These are phyloP conservation scores for Ascochyta rabiei DNA, from an alignment of 2,329 filamentous ascomycete genomes.

Conservation along the genomic window DNA sequence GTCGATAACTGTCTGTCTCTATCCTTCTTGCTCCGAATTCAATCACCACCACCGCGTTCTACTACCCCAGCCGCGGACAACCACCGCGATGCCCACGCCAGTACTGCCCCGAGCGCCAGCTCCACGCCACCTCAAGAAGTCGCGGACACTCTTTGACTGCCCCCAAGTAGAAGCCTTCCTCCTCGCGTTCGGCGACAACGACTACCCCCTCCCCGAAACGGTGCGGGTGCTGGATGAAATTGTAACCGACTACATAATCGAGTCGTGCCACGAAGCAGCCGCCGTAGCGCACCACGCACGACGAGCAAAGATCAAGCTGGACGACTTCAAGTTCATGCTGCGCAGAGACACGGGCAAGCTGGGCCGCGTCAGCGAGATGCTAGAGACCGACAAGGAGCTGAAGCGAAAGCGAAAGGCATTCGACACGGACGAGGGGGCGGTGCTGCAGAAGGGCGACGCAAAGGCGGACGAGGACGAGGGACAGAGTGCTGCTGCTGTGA, in stretches of 20 bases:
- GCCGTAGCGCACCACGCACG: slow-evolving; percentile 83
- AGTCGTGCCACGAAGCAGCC: slow-evolving; percentile 88
- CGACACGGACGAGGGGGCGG: slow-evolving; percentile 68
- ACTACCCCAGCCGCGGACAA: neutral
- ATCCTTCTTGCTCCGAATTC: neutral
- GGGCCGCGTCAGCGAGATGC: slow-evolving; percentile 85
- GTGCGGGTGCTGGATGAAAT: slow-evolving; percentile 91
- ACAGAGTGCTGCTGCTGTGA: neutral
- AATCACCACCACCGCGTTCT: neutral
- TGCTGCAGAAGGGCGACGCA: slow-evolving; percentile 50
- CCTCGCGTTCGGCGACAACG: slow-evolving; percentile 79
- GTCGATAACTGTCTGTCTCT: neutral
- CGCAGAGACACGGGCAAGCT: slow-evolving; percentile 83
- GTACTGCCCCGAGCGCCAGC: slow-evolving; percentile 15
- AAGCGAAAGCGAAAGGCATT: slow-evolving; percentile 81
- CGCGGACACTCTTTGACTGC: slow-evolving; percentile 12
- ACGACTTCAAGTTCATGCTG: slow-evolving; percentile 95
- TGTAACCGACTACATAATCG: slow-evolving; percentile 90
- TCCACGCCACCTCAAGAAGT: slow-evolving; percentile 10
- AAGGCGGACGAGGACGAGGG: slow-evolving; percentile 13
- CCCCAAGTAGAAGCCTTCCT: slow-evolving; percentile 72
- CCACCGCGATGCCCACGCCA: slow-evolving; percentile 1
- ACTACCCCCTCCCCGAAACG: slow-evolving; percentile 79
- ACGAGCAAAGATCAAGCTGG: slow-evolving; percentile 95
- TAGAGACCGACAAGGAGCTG: slow-evolving; percentile 86